Percentiles rank a stretch among this genome's conserved stretches.
Evolutionary conservation across 176 grass and related monocot species (phyloP).

Genomic region (Aegilops bicornis): DNA sequence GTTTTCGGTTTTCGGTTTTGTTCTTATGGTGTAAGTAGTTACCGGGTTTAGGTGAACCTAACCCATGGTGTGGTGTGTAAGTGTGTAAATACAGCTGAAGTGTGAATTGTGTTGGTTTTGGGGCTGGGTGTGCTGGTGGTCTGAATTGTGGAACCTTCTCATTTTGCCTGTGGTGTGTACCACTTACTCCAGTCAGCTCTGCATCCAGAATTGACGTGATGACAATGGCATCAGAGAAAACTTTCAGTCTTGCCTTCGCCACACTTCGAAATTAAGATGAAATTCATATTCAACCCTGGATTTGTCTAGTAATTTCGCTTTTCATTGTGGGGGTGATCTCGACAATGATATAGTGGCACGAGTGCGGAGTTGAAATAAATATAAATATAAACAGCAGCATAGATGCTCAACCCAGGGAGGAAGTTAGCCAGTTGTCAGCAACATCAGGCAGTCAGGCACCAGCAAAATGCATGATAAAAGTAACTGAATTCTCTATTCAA

Average conservation of each 20-base stretch:
- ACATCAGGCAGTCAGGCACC: background rate
- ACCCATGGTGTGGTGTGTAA: conserved; percentile 4
- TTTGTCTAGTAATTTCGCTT: background rate
- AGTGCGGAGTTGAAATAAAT: background rate
- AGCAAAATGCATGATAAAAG: background rate
- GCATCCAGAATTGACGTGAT: background rate
- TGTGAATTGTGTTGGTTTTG: conserved; percentile 7
- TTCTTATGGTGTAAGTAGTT: conserved; percentile 14
- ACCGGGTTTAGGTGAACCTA: background rate
- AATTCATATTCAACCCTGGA: background rate
- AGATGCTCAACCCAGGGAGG: background rate
- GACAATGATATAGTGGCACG: background rate
- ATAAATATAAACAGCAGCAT: background rate
- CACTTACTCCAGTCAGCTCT: background rate
- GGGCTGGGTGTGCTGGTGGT: background rate
- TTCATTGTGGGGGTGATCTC: background rate
- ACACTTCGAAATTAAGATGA: background rate
- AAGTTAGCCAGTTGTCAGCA: background rate
- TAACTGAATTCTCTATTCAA: background rate
- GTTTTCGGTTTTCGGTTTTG: background rate
- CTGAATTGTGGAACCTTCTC: background rate
- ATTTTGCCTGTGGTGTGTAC: background rate
- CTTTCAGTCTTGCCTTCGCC: background rate
- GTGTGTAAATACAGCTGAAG: conserved; percentile 1
- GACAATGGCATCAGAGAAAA: background rate